Evolutionary conservation across 495 filamentous ascomycete genomes (phyloP).

Genomic region (Ascodesmis nigricans): DNA sequence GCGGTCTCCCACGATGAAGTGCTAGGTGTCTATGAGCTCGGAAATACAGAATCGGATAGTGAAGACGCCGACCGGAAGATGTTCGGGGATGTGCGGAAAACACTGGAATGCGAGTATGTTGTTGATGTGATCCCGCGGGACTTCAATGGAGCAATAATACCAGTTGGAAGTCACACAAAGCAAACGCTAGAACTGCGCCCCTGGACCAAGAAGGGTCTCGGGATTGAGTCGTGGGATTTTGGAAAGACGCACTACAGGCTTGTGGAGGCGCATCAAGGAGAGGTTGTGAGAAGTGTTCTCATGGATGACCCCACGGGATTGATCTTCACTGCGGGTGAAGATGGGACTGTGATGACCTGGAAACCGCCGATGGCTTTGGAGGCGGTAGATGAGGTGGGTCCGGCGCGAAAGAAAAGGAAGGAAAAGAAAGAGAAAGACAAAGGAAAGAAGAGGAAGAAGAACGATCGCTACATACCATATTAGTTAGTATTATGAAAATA

Average conservation of each 20-base stretch:
- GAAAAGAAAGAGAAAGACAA: too few relatives aligned
- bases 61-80: neutral
- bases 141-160: too few relatives aligned
- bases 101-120: conserved; percentile 60
- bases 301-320: neutral
- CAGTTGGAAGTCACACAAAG: too few relatives aligned
- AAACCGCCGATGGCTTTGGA: too few relatives aligned
- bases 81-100: conserved; percentile 54
- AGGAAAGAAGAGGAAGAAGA: too few relatives aligned
- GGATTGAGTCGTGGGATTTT: too few relatives aligned
- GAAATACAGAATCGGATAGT: neutral
- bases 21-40: conserved; percentile 19
- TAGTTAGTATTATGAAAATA: too few relatives aligned
- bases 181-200: too few relatives aligned
- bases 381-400: too few relatives aligned
- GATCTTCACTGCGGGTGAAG: conserved; percentile 60
- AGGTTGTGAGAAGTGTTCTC: neutral
- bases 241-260: neutral
- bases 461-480: too few relatives aligned
- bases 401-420: too few relatives aligned
- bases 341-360: conserved; percentile 51
- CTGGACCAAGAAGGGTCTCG: too few relatives aligned
- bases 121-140: conserved; percentile 43
- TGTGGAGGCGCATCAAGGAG: neutral
- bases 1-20: conserved; percentile 17